Conservation (phyloP, 805 yeast species). For the Isabelozyma rhagii region DNA sequence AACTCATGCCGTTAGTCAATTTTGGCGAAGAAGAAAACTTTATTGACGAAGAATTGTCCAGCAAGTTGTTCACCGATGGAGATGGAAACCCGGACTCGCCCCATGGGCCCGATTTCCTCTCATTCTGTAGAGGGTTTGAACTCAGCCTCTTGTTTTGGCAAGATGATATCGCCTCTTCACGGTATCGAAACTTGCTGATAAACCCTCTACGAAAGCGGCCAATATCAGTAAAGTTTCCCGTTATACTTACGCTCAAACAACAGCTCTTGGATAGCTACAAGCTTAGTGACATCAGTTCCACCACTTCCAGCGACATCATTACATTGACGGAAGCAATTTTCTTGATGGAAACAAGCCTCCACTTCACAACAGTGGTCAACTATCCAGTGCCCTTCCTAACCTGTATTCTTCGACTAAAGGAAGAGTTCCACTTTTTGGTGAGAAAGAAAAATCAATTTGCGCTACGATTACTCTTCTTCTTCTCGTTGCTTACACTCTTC, state of each 20-base stretch:
- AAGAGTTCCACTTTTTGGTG: constrained; percentile 14
- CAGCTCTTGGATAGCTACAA: background rate
- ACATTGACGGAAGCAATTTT: constrained; percentile 5
- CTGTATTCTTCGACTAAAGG: constrained; percentile 17
- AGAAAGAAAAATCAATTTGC: constrained; percentile 21
- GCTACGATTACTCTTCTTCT: constrained; percentile 18
- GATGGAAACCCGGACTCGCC: background rate
- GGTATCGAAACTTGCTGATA: background rate
- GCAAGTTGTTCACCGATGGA: background rate
- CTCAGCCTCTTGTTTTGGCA: background rate
- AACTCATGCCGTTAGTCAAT: constrained; percentile 25
- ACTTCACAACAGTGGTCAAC: constrained; percentile 9
- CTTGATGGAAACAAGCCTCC: constrained; percentile 10
- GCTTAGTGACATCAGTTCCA: constrained; percentile 1
- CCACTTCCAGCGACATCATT: constrained; percentile 1
- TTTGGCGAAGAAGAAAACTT: background rate
- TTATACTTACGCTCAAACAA: background rate
- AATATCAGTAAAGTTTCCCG: background rate
- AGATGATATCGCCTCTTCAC: background rate
- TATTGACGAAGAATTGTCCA: background rate
- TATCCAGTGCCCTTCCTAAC: constrained; percentile 31
- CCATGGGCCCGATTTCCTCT: background rate
- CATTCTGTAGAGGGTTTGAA: background rate
- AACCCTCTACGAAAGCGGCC: background rate
- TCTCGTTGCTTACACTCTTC: constrained; percentile 14